A percentile compares a stretch with the other conserved stretches of the same genome.
phyloP scores from a whole-genome alignment of 1,139 yeast species.

The Pichia sp. region DNA sequence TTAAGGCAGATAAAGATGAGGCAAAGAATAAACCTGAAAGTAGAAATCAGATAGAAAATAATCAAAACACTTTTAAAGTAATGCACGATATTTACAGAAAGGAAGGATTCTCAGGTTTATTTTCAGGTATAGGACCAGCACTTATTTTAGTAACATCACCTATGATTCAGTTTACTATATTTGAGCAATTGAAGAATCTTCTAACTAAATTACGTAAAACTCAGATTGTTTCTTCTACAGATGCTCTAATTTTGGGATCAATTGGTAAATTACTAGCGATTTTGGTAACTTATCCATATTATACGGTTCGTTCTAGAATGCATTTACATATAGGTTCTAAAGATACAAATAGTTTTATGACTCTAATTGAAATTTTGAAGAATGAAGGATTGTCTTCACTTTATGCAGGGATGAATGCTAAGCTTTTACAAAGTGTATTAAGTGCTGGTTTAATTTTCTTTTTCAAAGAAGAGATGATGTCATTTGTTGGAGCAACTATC shows the following conservation, averaged over 20 bases:
- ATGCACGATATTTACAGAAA: slow-evolving; percentile 54
- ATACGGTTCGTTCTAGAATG: slow-evolving; percentile 83
- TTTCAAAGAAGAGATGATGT: slow-evolving; percentile 78
- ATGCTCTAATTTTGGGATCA: slow-evolving; percentile 85
- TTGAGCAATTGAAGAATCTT: slow-evolving; percentile 73
- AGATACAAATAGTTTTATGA: slow-evolving; percentile 32
- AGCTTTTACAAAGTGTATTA: slow-evolving; percentile 72
- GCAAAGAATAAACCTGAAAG: no score
- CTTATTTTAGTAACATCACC: slow-evolving; percentile 81
- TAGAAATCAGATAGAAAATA: no score
- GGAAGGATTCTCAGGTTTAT: slow-evolving; percentile 68
- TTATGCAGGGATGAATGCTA: slow-evolving; percentile 74
- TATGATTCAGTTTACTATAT: slow-evolving; percentile 83
- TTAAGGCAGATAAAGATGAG: slow-evolving; percentile 27
- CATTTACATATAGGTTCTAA: slow-evolving; percentile 52
- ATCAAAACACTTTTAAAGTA: slow-evolving; percentile 23
- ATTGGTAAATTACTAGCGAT: slow-evolving; percentile 85
- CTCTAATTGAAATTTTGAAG: slow-evolving; percentile 43
- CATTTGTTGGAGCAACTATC: slow-evolving; percentile 30
- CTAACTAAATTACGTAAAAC: slow-evolving; percentile 49
- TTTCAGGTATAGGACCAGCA: slow-evolving; percentile 84
- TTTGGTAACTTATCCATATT: slow-evolving; percentile 80
- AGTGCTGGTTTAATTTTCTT: slow-evolving; percentile 89
- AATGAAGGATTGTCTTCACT: slow-evolving; percentile 72
- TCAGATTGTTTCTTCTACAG: slow-evolving; percentile 43